Conservation (phyloP, 2,329 filamentous ascomycete genomes). For the Kalmusia sp. region DNA sequence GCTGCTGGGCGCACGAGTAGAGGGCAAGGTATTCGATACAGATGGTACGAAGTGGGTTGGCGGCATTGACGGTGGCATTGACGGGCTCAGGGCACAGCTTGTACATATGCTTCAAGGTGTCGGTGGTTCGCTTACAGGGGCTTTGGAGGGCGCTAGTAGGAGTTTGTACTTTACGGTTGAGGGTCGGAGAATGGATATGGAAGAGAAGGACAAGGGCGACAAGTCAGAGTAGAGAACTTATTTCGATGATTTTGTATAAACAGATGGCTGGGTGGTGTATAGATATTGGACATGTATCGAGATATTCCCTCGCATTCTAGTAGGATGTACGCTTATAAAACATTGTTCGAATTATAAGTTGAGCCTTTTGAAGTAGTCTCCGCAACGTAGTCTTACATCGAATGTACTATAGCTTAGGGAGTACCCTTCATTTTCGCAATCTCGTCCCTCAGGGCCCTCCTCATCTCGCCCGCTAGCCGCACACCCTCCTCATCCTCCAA, state of each 20-base stretch:
- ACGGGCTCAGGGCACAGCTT: slow-evolving; percentile 81
- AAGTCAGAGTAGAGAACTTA: slow-evolving; percentile 25
- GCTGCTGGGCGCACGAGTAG: slow-evolving; percentile 84
- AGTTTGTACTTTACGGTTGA: slow-evolving; percentile 90
- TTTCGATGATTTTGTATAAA: slow-evolving; percentile 15
- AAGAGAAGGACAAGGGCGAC: slow-evolving; percentile 67
- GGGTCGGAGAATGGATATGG: slow-evolving; percentile 78
- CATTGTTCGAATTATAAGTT: not conserved
- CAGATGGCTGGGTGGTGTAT: slow-evolving; percentile 16
- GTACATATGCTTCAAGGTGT: slow-evolving; percentile 81
- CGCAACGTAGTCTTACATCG: not conserved
- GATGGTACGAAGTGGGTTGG: slow-evolving; percentile 75
- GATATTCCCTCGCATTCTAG: too few relatives aligned
- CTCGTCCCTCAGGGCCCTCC: slow-evolving; percentile 49
- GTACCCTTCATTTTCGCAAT: slow-evolving; percentile 30
- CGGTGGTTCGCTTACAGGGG: slow-evolving; percentile 76
- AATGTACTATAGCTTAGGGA: slow-evolving; percentile 8
- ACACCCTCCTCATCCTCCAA: slow-evolving; percentile 77
- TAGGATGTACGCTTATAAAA: too few relatives aligned
- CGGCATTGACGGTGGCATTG: slow-evolving; percentile 80
- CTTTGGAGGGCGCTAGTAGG: slow-evolving; percentile 81
- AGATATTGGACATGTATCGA: slow-evolving; percentile 25
- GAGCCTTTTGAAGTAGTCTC: not conserved
- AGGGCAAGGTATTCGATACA: slow-evolving; percentile 82
- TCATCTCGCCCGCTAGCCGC: slow-evolving; percentile 61